Conservation (phyloP, 2,329 filamentous ascomycete genomes). For the Trichoderma koningiopsis region DNA sequence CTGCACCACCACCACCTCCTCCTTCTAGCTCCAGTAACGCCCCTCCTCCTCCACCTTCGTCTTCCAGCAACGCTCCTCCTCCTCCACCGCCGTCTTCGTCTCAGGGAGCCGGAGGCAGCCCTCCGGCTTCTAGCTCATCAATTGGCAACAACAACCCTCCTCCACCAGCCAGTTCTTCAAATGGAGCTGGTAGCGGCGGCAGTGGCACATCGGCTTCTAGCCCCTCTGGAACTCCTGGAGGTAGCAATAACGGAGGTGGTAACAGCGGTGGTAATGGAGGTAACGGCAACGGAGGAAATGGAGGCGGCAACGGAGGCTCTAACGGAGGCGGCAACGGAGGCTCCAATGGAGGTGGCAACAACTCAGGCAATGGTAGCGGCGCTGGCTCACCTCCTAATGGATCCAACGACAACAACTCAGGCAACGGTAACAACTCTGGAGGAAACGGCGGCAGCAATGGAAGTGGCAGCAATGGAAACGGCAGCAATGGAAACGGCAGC, state of each 20-base stretch:
- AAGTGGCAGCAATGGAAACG: not conserved
- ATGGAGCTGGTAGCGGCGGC: not conserved
- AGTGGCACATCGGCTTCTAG: not conserved
- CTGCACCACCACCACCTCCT: not conserved
- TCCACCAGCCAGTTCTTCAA: slow-evolving; percentile 9
- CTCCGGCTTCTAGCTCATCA: not conserved
- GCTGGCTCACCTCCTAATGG: not conserved
- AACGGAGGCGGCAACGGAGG: not conserved
- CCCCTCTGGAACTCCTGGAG: not conserved
- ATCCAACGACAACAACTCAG: not conserved
- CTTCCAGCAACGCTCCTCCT: not conserved
- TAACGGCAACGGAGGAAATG: not conserved
- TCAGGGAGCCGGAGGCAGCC: not conserved
- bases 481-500: not conserved
- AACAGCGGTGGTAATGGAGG: not conserved
- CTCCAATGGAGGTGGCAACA: not conserved
- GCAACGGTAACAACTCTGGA: not conserved
- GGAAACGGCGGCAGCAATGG: not conserved
- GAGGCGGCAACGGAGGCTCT: not conserved
- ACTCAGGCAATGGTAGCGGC: not conserved
- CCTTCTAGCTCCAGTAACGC: not conserved
- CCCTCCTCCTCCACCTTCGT: not conserved
- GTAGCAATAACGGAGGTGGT: not conserved
- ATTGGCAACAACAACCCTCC: not conserved
- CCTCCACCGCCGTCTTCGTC: not conserved